These are phyloP conservation scores for Narthecium ossifragum DNA, from an alignment of 106 monocot species.

Conservation along the genomic window DNA sequence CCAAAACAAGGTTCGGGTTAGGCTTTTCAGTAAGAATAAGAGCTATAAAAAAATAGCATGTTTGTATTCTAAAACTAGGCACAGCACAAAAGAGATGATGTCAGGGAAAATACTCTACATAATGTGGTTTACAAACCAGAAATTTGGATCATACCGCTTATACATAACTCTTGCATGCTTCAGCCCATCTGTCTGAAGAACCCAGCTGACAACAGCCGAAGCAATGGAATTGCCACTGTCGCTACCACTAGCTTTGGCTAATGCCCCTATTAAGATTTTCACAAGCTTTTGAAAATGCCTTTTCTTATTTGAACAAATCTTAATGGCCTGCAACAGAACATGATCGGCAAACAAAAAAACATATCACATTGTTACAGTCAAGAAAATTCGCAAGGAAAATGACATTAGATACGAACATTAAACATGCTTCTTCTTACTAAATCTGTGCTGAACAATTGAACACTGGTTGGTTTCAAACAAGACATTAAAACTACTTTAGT, in stretches of 20 bases:
- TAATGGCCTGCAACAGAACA: slow-evolving; percentile 45
- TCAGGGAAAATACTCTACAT: too few relatives aligned
- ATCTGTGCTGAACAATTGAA: too few relatives aligned
- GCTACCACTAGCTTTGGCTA: slow-evolving; percentile 24
- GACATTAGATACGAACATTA: too few relatives aligned
- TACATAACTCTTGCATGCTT: slow-evolving; percentile 50
- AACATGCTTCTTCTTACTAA: too few relatives aligned
- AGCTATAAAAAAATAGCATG: not conserved
- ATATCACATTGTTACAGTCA: too few relatives aligned
- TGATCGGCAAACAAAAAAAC: too few relatives aligned
- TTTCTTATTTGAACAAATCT: slow-evolving; percentile 41
- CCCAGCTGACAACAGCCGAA: slow-evolving; percentile 33
- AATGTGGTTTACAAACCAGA: too few relatives aligned
- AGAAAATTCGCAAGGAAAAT: too few relatives aligned
- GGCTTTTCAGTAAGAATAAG: not conserved
- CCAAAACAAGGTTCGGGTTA: not conserved
- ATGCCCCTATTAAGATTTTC: slow-evolving; percentile 28
- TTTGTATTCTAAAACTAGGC: not conserved
- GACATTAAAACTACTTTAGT: too few relatives aligned
- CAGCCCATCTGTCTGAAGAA: slow-evolving; percentile 47
- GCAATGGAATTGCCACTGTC: slow-evolving; percentile 30
- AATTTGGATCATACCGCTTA: slow-evolving; percentile 30
- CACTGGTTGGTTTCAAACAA: too few relatives aligned
- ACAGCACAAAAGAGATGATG: too few relatives aligned
- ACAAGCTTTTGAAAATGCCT: slow-evolving; percentile 49